Evolutionary conservation across 2,329 filamentous ascomycete genomes (phyloP), one percentile per base, ranked within the genome.

Genomic region (Pezicula radicicola): DNA sequence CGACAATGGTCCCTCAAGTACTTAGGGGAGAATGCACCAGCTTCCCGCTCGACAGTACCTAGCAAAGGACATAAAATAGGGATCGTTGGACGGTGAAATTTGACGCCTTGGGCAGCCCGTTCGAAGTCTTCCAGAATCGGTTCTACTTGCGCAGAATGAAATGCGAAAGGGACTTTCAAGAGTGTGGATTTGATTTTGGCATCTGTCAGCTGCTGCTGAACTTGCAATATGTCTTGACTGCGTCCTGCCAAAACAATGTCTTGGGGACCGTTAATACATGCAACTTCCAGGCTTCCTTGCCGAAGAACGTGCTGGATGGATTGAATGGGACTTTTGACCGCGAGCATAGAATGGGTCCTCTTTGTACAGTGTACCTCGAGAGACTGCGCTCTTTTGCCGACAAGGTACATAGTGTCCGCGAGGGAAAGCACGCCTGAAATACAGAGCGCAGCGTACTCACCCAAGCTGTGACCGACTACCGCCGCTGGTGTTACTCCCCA

Each of bases 241-340:
- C 76, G 76, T n/a, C 79, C 69, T 53, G 80, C 81, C 13, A 93
- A 74, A 2, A 93, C 89, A 12, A 84, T 90, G 64, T 89, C 87
- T 48, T 81, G 75, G 0, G 85, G 84, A 0, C 85, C 83, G 60
- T 94, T 93, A 66, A 90, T 78, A 71, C 89, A 93, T 13, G 88
- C 75, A 74, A 58, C 73, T 72, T 52, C 66, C 13, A 66, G 16
- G 84, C 75, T 55, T 79, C 70, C 13, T 15, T 48, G 76, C 76
- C 21, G 79, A 74, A 46, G 70, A 75, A 55, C 46, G 44, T 54
- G 8, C 46, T 54, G 83, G 80, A 6, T 76, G 72, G 21, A 81
- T 74, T 33, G 8, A 74, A 69, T 0, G 66, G 61, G 1, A 61
- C 68, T 8, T 65, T 63, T 0, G 84, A 78, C 13, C 79, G 80